phyloP scores from a whole-genome alignment of 805 yeast species.

The Wickerhamomyces canadensis region DNA sequence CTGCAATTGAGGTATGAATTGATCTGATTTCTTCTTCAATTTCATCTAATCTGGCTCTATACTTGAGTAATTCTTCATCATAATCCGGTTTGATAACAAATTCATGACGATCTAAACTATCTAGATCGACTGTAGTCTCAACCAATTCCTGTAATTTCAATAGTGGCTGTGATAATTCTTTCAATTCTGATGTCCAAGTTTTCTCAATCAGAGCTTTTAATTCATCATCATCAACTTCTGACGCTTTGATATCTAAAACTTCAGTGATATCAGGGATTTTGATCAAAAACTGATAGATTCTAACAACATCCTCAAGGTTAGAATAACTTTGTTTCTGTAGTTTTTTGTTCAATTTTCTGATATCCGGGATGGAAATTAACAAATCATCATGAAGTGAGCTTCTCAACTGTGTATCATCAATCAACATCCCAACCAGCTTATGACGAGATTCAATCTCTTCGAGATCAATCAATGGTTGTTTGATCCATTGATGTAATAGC shows the following conservation, averaged over 20 bases:
- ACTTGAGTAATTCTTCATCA: constrained; percentile 64
- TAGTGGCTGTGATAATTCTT: constrained; percentile 44
- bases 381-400: constrained; percentile 61
- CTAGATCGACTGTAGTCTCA: constrained; percentile 86
- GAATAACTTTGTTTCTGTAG: constrained; percentile 44
- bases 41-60: constrained; percentile 52
- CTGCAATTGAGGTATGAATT: constrained; percentile 61
- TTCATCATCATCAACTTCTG: constrained; percentile 25
- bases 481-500: constrained; percentile 87
- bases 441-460: constrained; percentile 63
- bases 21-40: constrained; percentile 49
- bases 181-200: constrained; percentile 57
- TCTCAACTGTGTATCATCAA: constrained; percentile 65
- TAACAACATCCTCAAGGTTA: constrained; percentile 80
- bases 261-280: constrained; percentile 65
- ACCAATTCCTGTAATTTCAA: constrained; percentile 75
- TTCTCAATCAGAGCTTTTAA: constrained; percentile 34
- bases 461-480: constrained; percentile 80
- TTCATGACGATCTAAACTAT: constrained; percentile 76
- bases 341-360: constrained; percentile 69
- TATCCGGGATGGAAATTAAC: constrained; percentile 74
- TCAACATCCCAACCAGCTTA: constrained; percentile 62
- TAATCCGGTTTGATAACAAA: constrained; percentile 86
- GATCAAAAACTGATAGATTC: constrained; percentile 75
- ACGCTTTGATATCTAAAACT: constrained; percentile 40